Conservation (phyloP, 1,284 basidiomycete genomes). For the Puccinia coronata region DNA sequence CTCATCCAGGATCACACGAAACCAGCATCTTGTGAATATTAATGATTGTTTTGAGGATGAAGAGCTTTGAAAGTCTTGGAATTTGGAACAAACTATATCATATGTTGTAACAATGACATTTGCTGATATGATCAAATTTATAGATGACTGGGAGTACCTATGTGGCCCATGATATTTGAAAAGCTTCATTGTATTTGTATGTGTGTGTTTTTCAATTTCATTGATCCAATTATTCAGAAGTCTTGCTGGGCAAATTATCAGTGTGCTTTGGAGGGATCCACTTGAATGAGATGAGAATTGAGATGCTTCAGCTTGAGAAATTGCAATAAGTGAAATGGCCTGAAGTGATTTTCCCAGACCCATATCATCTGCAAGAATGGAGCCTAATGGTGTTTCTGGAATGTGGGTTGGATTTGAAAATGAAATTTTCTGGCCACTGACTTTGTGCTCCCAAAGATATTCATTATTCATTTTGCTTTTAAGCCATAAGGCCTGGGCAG, state of each 20-base stretch:
- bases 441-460: not conserved
- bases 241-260: constrained; percentile 24
- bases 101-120: not conserved
- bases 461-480: not conserved
- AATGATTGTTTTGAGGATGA: not conserved
- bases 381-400: not conserved
- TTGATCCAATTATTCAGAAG: constrained; percentile 9
- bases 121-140: not conserved
- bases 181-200: not conserved
- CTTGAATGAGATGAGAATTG: not conserved
- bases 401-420: not conserved
- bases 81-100: not conserved
- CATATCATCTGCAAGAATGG: constrained; percentile 59
- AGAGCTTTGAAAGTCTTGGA: not conserved
- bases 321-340: constrained; percentile 58
- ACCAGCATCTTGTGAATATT: constrained; percentile 66
- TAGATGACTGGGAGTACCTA: not conserved
- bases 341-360: constrained; percentile 59
- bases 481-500: not conserved
- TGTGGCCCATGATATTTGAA: constrained; percentile 12
- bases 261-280: not conserved
- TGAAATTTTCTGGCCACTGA: not conserved
- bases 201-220: not conserved
- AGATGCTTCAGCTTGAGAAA: not conserved
- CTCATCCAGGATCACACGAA: constrained; percentile 94